Evolutionary conservation across 805 yeast species (phyloP).

Genomic region (Candida dajiaensis): DNA sequence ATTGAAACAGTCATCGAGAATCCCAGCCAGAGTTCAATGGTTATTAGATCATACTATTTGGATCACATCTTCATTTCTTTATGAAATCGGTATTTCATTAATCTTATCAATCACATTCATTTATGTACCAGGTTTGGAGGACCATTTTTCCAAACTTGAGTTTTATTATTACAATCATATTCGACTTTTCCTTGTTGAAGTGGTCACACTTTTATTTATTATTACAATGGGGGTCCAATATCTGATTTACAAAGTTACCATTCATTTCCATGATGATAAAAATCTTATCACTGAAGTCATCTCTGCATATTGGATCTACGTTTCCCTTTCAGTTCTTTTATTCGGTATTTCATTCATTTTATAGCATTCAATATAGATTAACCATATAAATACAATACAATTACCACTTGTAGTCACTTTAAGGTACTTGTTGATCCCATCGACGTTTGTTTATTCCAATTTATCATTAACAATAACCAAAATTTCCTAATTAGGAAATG

Average conservation of each 20-base stretch:
- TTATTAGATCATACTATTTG: conserved; percentile 4
- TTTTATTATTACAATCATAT: conserved; percentile 29
- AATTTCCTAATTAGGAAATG: too few relatives aligned
- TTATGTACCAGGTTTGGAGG: conserved; percentile 31
- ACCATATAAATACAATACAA: too few relatives aligned
- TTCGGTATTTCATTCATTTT: background rate
- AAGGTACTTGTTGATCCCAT: too few relatives aligned
- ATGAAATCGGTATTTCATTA: conserved; percentile 29
- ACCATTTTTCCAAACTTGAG: conserved; percentile 25
- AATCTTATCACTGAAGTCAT: background rate
- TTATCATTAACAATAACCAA: too few relatives aligned
- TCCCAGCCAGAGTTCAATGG: conserved; percentile 13
- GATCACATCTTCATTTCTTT: conserved; percentile 12
- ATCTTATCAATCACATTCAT: conserved; percentile 34
- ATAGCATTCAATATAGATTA: too few relatives aligned
- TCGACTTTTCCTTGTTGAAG: conserved; percentile 22
- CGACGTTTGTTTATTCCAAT: too few relatives aligned
- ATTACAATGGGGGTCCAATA: conserved; percentile 8
- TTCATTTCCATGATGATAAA: background rate
- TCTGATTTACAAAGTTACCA: background rate
- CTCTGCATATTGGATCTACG: conserved; percentile 1
- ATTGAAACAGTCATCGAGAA: conserved; percentile 7
- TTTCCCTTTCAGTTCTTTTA: background rate
- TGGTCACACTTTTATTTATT: conserved; percentile 28
- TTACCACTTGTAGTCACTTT: too few relatives aligned